These are phyloP conservation scores for Porosira glacialis DNA, from an alignment of 352 stramenopile genomes.

Conservation along the genomic window DNA sequence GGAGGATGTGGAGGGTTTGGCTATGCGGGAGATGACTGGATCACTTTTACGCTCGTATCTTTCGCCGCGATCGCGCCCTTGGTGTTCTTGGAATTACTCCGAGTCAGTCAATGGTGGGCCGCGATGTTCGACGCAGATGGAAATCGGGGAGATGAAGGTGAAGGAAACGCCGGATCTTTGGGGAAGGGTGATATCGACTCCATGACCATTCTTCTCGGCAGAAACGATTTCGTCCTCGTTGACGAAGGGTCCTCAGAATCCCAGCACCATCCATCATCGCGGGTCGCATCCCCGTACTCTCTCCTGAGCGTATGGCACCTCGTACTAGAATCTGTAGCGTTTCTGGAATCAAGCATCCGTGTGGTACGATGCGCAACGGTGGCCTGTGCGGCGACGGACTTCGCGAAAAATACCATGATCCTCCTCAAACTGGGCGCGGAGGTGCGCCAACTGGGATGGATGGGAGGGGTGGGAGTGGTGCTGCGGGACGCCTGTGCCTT, in stretches of 20 bases:
- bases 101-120: constrained; percentile 23
- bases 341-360: constrained; percentile 35
- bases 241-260: constrained; percentile 6
- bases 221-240: constrained; percentile 1
- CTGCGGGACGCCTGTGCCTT: constrained; percentile 35
- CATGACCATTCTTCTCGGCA: neutral
- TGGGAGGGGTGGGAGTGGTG: constrained; percentile 30
- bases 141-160: neutral
- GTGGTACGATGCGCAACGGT: constrained; percentile 37
- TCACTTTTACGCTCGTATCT: neutral
- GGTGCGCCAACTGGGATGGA: constrained; percentile 27
- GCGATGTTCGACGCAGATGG: neutral
- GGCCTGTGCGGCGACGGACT: constrained; percentile 13
- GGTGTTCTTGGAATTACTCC: constrained; percentile 30
- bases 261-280: no score
- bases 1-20: no score
- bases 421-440: constrained; percentile 32
- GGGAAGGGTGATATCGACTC: neutral
- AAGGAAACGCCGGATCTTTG: constrained; percentile 13
- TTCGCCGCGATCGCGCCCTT: constrained; percentile 16
- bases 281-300: no score
- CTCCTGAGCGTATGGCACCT: constrained; percentile 22
- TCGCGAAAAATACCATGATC: constrained; percentile 18
- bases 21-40: neutral
- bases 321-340: constrained; percentile 29